Evolutionary conservation across 2,329 filamentous ascomycete genomes (phyloP), one percentile per base, ranked within the genome.

Genomic region (Sodiomyces alkalinus): DNA sequence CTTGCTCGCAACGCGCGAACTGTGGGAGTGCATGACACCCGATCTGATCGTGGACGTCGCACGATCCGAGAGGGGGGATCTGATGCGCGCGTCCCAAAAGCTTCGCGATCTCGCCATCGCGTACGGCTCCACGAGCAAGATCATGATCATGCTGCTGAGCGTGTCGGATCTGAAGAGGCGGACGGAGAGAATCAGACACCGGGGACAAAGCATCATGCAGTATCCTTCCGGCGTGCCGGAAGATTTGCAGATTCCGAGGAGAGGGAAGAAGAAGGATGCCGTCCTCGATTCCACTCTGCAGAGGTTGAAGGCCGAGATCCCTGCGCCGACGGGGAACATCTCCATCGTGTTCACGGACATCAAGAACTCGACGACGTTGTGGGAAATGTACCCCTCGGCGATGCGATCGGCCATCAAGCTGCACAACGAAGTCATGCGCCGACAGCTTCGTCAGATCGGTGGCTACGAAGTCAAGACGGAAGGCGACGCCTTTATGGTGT

Each of bases 381-480:
- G 90, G 90, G 90, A 98, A 53, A 85, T 83, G 30, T 92, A 87
- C 47, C 83, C 86, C 1, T 80, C 80, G 35, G 86, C 90, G 13
- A 98, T 98, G 90, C 73, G 87, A 43, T 87, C 86, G 10, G 86
- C 86, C 12, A 98, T 98, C 55, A 92, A 87, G 53, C 76, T 93
- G 41, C 90, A 98, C 63, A 98, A 98, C 51, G 85, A 93, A 44
- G 73, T 94, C 25, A 92, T 98, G 78, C 79, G 90, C 40, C 72
- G 90, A 31, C 87, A 96, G 48, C 61, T 98, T 41, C 76, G 90
- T 28, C 78, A 86, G 37, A 92, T 94, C 42, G 90, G 90, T 46
- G 90, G 90, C 1, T 98, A 94, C 47, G 90, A 98, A 56, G 90
- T 98, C 52, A 98, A 98, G 64, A 98, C 90, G 12, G 90, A 98